phyloP scores from a whole-genome alignment of 768 basidiomycete species.

The Lanmaoa pseudosensibilis region DNA sequence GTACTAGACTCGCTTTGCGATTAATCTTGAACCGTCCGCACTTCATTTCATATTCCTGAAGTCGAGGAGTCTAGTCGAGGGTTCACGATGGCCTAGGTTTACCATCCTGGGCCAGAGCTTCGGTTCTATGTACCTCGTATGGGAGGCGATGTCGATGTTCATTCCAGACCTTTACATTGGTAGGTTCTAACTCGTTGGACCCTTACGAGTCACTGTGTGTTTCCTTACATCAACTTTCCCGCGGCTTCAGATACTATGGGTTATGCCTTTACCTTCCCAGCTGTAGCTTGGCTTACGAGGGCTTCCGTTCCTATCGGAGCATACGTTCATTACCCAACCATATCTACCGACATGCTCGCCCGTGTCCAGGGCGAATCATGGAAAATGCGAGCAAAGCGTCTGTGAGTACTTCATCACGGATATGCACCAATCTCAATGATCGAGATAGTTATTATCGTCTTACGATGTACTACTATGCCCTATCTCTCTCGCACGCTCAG shows the following conservation, averaged over 20 bases:
- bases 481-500: constrained; percentile 67
- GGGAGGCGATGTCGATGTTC: constrained; percentile 76
- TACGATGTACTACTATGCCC: constrained; percentile 81
- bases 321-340: constrained; percentile 96
- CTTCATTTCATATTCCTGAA: constrained; percentile 83
- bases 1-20: constrained; percentile 75
- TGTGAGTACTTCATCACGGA: constrained; percentile 17
- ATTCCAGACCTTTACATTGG: constrained; percentile 93
- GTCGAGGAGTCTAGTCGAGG: constrained; percentile 73
- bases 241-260: constrained; percentile 86
- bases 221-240: constrained; percentile 7
- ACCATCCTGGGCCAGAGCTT: constrained; percentile 91
- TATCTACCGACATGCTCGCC: constrained; percentile 90
- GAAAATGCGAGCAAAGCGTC: constrained; percentile 25
- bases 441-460: constrained; percentile 77
- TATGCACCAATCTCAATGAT: background rate
- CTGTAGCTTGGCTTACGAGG: constrained; percentile 56
- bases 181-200: constrained; percentile 33
- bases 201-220: background rate
- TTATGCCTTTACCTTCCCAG: constrained; percentile 89
- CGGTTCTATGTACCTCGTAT: constrained; percentile 80
- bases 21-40: constrained; percentile 58
- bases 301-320: constrained; percentile 75
- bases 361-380: constrained; percentile 52
- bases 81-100: constrained; percentile 82